phyloP scores from a whole-genome alignment of 331 rosid genomes.

The Rhamnella rubrinervis region DNA sequence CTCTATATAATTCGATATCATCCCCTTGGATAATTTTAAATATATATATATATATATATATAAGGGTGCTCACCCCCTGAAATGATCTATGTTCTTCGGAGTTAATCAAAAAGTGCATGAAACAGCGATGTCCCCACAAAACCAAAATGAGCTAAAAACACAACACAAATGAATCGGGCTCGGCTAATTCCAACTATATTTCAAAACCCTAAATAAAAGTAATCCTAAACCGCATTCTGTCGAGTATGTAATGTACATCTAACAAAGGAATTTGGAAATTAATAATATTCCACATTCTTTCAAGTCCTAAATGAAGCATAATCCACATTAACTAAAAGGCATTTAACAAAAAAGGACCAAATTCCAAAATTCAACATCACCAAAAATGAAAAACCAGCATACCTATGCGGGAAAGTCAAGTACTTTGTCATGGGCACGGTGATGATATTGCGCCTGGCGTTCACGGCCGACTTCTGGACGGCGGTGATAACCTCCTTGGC shows the following conservation, averaged over 20 bases:
- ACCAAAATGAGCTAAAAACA: no score
- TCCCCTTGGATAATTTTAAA: no score
- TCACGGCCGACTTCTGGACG: conserved; percentile 71
- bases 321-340: conserved; percentile 1
- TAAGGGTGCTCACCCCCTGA: no score
- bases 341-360: background rate
- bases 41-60: no score
- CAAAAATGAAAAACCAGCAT: conserved; percentile 3
- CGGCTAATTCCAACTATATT: background rate
- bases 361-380: background rate
- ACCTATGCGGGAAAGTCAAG: conserved; percentile 78
- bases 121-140: no score
- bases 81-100: no score
- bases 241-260: no score
- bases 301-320: background rate
- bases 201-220: no score
- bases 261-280: background rate
- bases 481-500: conserved; percentile 74
- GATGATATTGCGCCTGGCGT: conserved; percentile 71
- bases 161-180: background rate
- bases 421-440: conserved; percentile 81
- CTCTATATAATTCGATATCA: no score
- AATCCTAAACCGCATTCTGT: no score
- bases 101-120: no score
- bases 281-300: conserved; percentile 5